Percentiles rank a stretch among this genome's conserved stretches.
Evolutionary conservation across 441 rosid genomes (phyloP).

Genomic region (Capsella rubella): DNA sequence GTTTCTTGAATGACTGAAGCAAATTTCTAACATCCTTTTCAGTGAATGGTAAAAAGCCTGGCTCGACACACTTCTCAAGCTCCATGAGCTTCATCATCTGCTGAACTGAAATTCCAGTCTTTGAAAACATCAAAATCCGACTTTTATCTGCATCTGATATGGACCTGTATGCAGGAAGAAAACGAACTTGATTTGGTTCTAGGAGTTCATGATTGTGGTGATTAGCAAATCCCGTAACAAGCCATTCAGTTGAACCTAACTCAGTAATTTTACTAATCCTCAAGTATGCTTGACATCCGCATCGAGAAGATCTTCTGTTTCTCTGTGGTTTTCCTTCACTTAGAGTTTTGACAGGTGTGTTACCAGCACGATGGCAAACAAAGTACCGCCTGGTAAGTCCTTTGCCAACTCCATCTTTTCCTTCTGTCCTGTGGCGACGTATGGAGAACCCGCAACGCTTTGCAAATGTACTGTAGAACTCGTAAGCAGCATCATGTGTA

Average conservation of each 20-base stretch:
- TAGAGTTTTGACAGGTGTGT: conserved; percentile 77
- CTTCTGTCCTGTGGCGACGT: conserved; percentile 96
- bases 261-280: conserved; percentile 83
- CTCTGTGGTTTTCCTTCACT: conserved; percentile 86
- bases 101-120: conserved; percentile 94
- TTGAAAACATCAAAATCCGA: conserved; percentile 93
- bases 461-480: conserved; percentile 86
- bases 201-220: conserved; percentile 93
- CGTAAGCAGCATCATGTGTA: conserved; percentile 92
- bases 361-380: conserved; percentile 99
- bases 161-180: conserved; percentile 94
- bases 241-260: conserved; percentile 88
- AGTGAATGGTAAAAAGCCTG: conserved; percentile 92
- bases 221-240: conserved; percentile 86
- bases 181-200: conserved; percentile 92
- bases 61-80: conserved; percentile 95
- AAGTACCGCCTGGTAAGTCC: conserved; percentile 96
- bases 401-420: conserved; percentile 96
- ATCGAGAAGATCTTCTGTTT: conserved; percentile 88
- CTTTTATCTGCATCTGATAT: conserved; percentile 95
- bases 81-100: conserved; percentile 99
- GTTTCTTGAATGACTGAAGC: conserved; percentile 87
- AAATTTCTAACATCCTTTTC: conserved; percentile 97
- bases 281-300: conserved; percentile 94
- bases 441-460: conserved; percentile 91